Base-by-base conservation (phyloP, 2,329 filamentous ascomycete genomes). In the Knufia petricola region DNA sequence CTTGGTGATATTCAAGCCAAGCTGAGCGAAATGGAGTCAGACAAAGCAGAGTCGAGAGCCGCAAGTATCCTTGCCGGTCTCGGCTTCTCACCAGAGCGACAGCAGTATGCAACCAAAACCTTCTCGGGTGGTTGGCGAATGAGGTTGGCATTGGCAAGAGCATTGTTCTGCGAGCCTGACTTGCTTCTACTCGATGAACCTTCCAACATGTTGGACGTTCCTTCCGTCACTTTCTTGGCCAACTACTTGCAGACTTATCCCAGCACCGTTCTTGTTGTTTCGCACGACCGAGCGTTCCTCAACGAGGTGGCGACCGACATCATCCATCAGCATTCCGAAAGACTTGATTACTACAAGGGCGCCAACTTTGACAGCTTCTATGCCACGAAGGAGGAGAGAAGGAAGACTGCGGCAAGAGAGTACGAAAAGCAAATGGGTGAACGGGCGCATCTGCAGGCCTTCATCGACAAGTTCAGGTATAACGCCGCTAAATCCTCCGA, bases 101-200 rank as follows among this genome's bases (percentile, higher is more conserved):
- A 98, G 64, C 85, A 94, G 59, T 88, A 78, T 63, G 84, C 92
- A 13, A 98, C 92, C 48, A 96, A 87, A 75, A 96, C 90, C 3
- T 98, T 98, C 71, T 98, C 92, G 46, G 92, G 92, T 77, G 92
- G 92, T 84, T 98, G 92, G 92, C 82, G 92, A 69, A 98, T 98
- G 92, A 84, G 92, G 74, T 72, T 98, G 61, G 92, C 92, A 12
- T 77, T 98, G 54, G 92, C 92, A 10, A 77, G 92, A 76, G 92
- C 92, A 12, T 78, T 98, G 30, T 98, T 98, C 74, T 98, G 92
- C 71, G 92, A 98, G 66, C 92, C 92, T 37, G 92, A 98, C 69
- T 74, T 98, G 46, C 72, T 98, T 51, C 77, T 98, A 65, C 87
- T 98, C 59, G 92, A 98, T 73, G 92, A 98, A 81, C 92, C 92